phyloP scores from a whole-genome alignment of 495 filamentous ascomycete species.

The Daldinia grandis region DNA sequence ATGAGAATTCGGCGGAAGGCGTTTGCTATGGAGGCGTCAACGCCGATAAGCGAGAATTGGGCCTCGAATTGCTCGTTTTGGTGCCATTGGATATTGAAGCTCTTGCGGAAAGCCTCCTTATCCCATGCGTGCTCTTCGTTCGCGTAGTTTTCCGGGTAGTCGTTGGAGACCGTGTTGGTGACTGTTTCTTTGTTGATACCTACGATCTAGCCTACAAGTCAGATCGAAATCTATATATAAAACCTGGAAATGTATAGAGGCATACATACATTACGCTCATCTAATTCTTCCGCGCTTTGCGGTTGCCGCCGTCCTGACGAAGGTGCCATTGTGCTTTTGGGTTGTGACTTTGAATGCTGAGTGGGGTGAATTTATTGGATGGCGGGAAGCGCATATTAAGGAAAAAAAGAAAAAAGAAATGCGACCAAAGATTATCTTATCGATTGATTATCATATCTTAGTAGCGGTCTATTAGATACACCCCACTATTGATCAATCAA shows the following conservation, averaged over 20 bases:
- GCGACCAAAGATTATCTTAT: conserved; percentile 31
- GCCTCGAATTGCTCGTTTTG: conserved; percentile 75
- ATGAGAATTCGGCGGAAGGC: conserved; percentile 97
- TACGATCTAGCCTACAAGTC: conserved; percentile 69
- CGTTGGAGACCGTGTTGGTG: conserved; percentile 84
- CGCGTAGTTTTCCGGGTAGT: conserved; percentile 89
- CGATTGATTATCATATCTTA: conserved; percentile 13
- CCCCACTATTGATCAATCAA: conserved; percentile 15
- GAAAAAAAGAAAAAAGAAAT: conserved; percentile 32
- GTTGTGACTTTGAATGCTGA: conserved; percentile 8
- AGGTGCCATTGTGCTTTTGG: conserved; percentile 53
- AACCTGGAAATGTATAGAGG: not conserved
- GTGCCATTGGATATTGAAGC: conserved; percentile 82
- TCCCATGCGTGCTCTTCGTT: conserved; percentile 91
- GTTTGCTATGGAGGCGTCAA: conserved; percentile 94
- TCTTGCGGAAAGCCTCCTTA: conserved; percentile 73
- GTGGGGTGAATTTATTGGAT: conserved; percentile 27
- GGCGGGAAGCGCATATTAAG: conserved; percentile 1
- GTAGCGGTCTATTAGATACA: conserved; percentile 7
- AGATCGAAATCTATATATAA: not conserved
- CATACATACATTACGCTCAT: conserved; percentile 54
- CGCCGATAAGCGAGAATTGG: conserved; percentile 88
- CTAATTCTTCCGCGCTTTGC: conserved; percentile 52
- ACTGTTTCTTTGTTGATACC: conserved; percentile 88
- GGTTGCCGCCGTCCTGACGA: conserved; percentile 44